Evolutionary conservation across 2,329 filamentous ascomycete genomes (phyloP).

Genomic region (Neoarthrinium moseri): DNA sequence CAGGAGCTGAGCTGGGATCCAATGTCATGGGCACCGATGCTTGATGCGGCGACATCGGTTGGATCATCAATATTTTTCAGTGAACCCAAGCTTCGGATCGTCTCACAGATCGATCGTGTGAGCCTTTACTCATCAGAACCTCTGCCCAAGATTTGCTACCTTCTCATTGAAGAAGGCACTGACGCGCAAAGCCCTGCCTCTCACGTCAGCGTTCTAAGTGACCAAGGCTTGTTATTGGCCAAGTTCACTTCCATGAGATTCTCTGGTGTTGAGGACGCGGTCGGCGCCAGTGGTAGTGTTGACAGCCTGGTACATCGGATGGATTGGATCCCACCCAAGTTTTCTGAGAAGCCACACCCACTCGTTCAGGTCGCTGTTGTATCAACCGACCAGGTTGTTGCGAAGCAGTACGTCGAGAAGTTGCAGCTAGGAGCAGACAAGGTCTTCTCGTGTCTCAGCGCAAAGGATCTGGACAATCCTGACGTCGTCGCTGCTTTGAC

Average conservation of each 20-base stretch:
- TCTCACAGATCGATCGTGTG: conserved; percentile 1
- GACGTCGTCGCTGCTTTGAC: background rate
- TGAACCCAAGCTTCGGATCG: conserved; percentile 33
- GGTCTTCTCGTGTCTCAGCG: background rate
- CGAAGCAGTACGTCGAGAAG: conserved; percentile 15
- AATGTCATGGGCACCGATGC: conserved; percentile 35
- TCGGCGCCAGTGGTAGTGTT: conserved; percentile 10
- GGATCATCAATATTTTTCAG: conserved; percentile 38
- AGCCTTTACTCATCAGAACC: conserved; percentile 6
- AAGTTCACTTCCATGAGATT: conserved; percentile 34
- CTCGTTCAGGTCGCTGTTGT: conserved; percentile 26
- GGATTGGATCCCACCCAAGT: conserved; percentile 34
- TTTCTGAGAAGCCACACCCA: conserved; percentile 22
- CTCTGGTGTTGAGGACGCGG: conserved; percentile 35
- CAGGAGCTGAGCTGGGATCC: background rate
- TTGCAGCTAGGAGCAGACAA: background rate
- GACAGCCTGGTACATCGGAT: conserved; percentile 34
- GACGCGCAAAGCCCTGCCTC: conserved; percentile 23
- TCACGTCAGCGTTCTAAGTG: conserved; percentile 23
- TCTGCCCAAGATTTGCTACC: conserved; percentile 32
- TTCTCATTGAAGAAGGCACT: conserved; percentile 29
- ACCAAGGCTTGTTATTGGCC: conserved; percentile 25
- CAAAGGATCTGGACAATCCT: background rate
- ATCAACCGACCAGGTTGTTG: conserved; percentile 17
- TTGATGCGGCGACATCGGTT: conserved; percentile 41